A percentile compares a stretch with the other conserved stretches of the same genome.
Evolutionary conservation across 345 rosid genomes (phyloP).

Genomic region (Lepidium aucheri): DNA sequence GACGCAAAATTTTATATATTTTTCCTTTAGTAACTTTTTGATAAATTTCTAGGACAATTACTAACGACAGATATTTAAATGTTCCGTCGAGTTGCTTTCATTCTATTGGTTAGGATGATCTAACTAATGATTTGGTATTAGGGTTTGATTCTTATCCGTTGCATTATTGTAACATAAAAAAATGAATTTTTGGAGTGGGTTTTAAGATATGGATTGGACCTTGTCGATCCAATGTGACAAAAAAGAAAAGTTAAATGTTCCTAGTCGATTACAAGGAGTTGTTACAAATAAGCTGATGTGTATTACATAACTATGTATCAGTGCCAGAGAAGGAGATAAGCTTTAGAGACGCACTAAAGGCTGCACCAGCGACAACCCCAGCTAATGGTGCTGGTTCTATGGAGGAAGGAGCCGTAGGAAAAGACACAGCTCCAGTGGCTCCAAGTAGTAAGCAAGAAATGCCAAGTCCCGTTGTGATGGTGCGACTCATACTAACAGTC

Average conservation of each 20-base stretch:
- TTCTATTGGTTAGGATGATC: too few relatives aligned
- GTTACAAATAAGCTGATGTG: not conserved
- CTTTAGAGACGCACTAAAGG: constrained; percentile 47
- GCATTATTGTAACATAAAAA: too few relatives aligned
- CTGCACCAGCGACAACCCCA: not conserved
- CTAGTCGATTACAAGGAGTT: too few relatives aligned
- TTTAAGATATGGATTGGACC: too few relatives aligned
- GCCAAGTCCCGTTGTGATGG: constrained; percentile 96
- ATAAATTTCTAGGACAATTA: not conserved
- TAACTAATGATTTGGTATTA: too few relatives aligned
- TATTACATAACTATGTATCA: constrained; percentile 30
- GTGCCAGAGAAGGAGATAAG: constrained; percentile 77
- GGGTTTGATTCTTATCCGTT: too few relatives aligned
- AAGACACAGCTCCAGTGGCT: constrained; percentile 33
- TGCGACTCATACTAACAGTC: constrained; percentile 91
- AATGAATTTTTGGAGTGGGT: too few relatives aligned
- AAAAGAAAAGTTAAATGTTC: too few relatives aligned
- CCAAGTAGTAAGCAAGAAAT: constrained; percentile 48
- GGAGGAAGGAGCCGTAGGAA: constrained; percentile 38
- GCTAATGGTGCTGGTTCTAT: constrained; percentile 3
- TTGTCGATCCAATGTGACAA: too few relatives aligned
- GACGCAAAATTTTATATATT: constrained; percentile 10
- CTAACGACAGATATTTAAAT: too few relatives aligned
- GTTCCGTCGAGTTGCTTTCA: too few relatives aligned
- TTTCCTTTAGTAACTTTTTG: not conserved